Base-by-base conservation (phyloP, 192 early-diverging fungal genomes). In the Mortierella claussenii region DNA sequence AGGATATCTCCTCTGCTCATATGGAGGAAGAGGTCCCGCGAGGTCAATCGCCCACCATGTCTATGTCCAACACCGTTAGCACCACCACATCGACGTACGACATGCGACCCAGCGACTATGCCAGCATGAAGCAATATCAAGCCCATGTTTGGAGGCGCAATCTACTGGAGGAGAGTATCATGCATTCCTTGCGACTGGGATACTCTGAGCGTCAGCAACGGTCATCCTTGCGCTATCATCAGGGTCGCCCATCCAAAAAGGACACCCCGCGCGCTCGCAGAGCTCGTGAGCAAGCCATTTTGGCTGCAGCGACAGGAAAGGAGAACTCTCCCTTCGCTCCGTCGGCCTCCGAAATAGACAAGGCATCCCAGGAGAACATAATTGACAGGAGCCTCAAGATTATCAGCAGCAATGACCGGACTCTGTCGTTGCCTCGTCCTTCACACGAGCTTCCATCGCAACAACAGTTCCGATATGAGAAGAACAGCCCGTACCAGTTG, bases 101-200 rank as follows among this genome's bases (percentile, higher is more conserved):
- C 21, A 56, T 55, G 26, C 47, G 47, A 32, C 69, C 69, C 1
- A 64, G 18, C 31, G 61, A 73, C 42, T 57, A 63, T 34, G 18
- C 69, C 28, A 73, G 9, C 31, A 57, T 58, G 3, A 24, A 26
- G 4, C 71, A 76, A 4, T 61, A 61, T 26, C 71, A 66, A 27
- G 46, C 63, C 3, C 71, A 76, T 37, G 64, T 76, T 27, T 76
- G 71, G 71, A 43, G 71, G 21, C 42, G 71, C 11, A 76, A 60
- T 31, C 27, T 76, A 15, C 43, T 76, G 46, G 71, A 76, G 43
- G 63, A 76, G 26, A 76, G 71, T 33, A 76, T 76, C 58, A 76
- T 76, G 71, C 59, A 76, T 37, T 76, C 71, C 1, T 57, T 76
- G 12, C 21, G 53, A 30, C 58, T 76, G 12, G 71, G 71, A 30